Conservation (phyloP, 306 rosid species). For the Coriaria nepalensis region DNA sequence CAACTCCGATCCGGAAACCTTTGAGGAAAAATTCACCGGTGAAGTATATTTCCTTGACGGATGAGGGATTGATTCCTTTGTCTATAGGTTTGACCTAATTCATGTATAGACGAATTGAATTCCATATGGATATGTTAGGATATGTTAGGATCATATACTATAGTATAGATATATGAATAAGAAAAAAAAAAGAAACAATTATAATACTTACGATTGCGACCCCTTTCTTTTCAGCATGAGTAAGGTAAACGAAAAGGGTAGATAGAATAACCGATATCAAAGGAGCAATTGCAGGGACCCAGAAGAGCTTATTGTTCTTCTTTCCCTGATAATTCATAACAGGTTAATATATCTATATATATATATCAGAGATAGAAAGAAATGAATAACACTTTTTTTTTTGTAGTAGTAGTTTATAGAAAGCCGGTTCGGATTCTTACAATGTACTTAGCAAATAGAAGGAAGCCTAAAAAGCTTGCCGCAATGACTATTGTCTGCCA, state of each 20-base stretch:
- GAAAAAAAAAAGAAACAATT: conserved; percentile 1
- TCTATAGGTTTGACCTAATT: conserved; percentile 58
- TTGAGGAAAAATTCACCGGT: conserved; percentile 53
- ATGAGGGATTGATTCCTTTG: conserved; percentile 88
- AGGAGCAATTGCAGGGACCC: conserved; percentile 95
- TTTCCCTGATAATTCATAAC: conserved; percentile 41
- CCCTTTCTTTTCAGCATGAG: conserved; percentile 77
- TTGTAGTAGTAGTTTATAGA: no score
- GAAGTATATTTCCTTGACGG: conserved; percentile 48
- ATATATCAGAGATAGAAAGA: background rate
- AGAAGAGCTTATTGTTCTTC: conserved; percentile 61
- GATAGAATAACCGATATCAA: conserved; percentile 70
- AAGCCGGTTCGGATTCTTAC: conserved; percentile 27
- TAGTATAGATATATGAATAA: background rate
- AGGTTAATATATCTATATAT: no score
- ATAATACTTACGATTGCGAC: conserved; percentile 66
- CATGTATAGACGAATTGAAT: no score
- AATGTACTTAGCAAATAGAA: conserved; percentile 52
- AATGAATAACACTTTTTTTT: no score
- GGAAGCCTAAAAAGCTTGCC: conserved; percentile 48
- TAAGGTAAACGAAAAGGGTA: conserved; percentile 68
- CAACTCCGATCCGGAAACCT: conserved; percentile 70
- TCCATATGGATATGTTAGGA: no score
- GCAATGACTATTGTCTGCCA: conserved; percentile 81
- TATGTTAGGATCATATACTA: background rate